Percentiles rank a stretch among this genome's conserved stretches.
Evolutionary conservation across 192 early-diverging fungal genomes (phyloP).

Genomic region (Coemansia pectinata): DNA sequence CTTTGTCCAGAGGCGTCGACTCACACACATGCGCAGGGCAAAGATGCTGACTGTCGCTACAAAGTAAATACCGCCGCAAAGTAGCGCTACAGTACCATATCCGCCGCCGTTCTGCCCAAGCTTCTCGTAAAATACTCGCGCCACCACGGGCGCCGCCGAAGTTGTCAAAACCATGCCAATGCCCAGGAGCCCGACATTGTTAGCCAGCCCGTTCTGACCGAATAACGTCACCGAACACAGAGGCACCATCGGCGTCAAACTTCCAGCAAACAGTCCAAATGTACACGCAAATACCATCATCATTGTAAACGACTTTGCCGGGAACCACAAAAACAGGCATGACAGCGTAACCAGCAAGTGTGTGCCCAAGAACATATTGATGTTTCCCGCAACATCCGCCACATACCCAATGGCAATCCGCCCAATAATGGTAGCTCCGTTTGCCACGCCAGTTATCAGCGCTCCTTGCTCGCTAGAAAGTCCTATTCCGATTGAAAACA

Average conservation of each 20-base stretch:
- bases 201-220: constrained; percentile 53
- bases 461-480: constrained; percentile 61
- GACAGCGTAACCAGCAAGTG: constrained; percentile 49
- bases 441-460: constrained; percentile 64
- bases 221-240: constrained; percentile 56
- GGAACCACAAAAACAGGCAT: constrained; percentile 55
- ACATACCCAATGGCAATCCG: constrained; percentile 64
- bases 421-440: constrained; percentile 65
- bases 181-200: constrained; percentile 51
- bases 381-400: constrained; percentile 61
- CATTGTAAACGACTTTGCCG: constrained; percentile 52
- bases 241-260: constrained; percentile 53
- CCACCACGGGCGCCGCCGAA: constrained; percentile 48
- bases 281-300: constrained; percentile 56
- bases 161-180: constrained; percentile 56
- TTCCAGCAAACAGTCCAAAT: constrained; percentile 55
- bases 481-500: constrained; percentile 61
- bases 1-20: constrained; percentile 41
- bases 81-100: constrained; percentile 51
- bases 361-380: constrained; percentile 57
- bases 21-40: constrained; percentile 51
- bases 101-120: constrained; percentile 50
- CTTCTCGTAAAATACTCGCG: constrained; percentile 50
- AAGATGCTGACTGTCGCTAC: constrained; percentile 52
- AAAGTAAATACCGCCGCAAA: constrained; percentile 51